phyloP scores from a whole-genome alignment of 331 rosid genomes.

The Prunus yedoensis region DNA sequence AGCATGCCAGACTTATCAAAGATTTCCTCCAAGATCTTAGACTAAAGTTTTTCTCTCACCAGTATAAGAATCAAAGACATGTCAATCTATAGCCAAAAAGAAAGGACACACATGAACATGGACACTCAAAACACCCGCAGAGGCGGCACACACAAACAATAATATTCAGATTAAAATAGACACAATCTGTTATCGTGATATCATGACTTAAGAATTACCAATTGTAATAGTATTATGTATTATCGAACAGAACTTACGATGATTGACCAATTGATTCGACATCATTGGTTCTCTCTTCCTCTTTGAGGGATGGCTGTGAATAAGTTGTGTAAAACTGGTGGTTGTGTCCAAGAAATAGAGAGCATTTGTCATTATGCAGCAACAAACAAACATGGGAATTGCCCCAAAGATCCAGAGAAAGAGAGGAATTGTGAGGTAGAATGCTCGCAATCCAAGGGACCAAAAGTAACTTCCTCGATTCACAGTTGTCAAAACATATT shows the following conservation, averaged over 20 bases:
- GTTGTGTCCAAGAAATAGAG: slow-evolving; percentile 85
- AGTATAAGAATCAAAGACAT: background rate
- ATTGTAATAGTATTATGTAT: background rate
- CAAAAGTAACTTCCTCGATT: slow-evolving; percentile 74
- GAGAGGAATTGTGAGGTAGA: slow-evolving; percentile 72
- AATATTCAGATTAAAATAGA: background rate
- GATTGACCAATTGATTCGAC: slow-evolving; percentile 30
- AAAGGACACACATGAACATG: background rate
- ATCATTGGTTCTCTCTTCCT: slow-evolving; percentile 21
- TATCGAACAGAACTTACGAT: slow-evolving; percentile 19
- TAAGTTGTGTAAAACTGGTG: slow-evolving; percentile 55
- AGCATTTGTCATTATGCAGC: slow-evolving; percentile 47
- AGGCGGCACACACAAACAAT: background rate
- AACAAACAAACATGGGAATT: slow-evolving; percentile 67
- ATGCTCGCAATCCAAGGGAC: slow-evolving; percentile 77
- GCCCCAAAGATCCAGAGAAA: slow-evolving; percentile 85
- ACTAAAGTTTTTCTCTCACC: background rate
- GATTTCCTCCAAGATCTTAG: background rate
- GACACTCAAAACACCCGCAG: background rate
- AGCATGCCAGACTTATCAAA: too few relatives aligned
- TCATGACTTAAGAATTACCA: background rate
- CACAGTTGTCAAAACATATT: slow-evolving; percentile 55
- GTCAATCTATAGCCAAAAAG: background rate
- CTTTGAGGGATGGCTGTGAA: slow-evolving; percentile 50
- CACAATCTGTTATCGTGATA: background rate